Base-by-base conservation (phyloP, 1,139 yeast species). In the Martiniozyma asiatica region DNA sequence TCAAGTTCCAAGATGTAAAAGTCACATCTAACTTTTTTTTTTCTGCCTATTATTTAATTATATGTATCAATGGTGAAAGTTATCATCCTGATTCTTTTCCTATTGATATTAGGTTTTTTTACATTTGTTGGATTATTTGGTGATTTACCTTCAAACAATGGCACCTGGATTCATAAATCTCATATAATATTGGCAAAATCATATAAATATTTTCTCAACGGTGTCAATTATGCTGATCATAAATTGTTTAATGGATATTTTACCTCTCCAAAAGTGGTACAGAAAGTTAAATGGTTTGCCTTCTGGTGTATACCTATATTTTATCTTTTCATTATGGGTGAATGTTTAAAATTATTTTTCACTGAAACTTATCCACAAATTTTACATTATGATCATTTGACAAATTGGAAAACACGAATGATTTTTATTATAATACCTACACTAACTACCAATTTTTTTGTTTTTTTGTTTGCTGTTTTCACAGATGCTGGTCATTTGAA, bases 401-500 rank as follows among this genome's bases (percentile, higher is more conserved):
- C 31, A 4, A 12, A 14, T 11, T 37, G 40, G 38, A 10, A 14
- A 2, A 9, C 20, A 4, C 33, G 40, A 30, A 39, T 40, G 6
- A 37, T 34, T 17, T 35, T 43, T 5, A 40, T 59, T n/a, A 37
- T 53, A 0, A 20, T 55, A 12, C 65, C 73, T 1, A 29, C 49
- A 33, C 51, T 68, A 2, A 27, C 37, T 2, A 13, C 49, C 15
- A 52, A 65, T 13, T 58, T 68, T 18, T 29, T 50, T 0, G 38
- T 62, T 6, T 59, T 76, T 24, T 50, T 63, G 12, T 36, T 65
- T 29, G 67, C 75, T 1, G 61, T 65, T 1, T 61, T 66, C 32
- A 54, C 65, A 0, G 67, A 71, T 40, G 87, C 94, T 0, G 87
- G 85, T 0, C 39, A 38, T 4, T 38, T 66, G 17, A 28, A 34